These are phyloP conservation scores for Botrytis porri DNA, from an alignment of 2,329 filamentous ascomycete genomes.

Conservation along the genomic window DNA sequence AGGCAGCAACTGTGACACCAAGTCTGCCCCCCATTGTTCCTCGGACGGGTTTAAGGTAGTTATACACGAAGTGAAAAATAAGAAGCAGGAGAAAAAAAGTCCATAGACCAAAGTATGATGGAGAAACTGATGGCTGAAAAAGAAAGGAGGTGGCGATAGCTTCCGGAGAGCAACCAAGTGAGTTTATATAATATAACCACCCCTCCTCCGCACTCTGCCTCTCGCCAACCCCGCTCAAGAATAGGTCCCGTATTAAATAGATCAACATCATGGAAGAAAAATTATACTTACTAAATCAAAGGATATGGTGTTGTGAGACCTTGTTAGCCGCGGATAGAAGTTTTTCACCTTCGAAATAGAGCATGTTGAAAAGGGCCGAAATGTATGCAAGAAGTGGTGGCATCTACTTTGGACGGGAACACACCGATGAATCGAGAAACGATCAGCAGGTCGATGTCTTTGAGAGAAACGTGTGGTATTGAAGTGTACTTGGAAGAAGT, in stretches of 20 bases:
- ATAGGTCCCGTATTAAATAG: not conserved
- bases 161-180: not conserved
- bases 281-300: not conserved
- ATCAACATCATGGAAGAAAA: not conserved
- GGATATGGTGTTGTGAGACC: not conserved
- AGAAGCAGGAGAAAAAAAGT: not conserved
- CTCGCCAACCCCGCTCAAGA: not conserved
- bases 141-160: not conserved
- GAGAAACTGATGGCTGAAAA: not conserved
- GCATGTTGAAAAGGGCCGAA: not conserved
- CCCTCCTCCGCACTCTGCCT: not conserved
- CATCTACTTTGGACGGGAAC: not conserved
- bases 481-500: not conserved
- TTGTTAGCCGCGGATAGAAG: not conserved
- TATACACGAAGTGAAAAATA: not conserved
- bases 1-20: conserved; percentile 22
- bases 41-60: not conserved
- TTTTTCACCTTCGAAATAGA: not conserved
- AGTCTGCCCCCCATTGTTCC: conserved; percentile 24
- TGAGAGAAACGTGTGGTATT: not conserved
- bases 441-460: not conserved
- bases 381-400: not conserved
- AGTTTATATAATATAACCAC: not conserved
- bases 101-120: not conserved
- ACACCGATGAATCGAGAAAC: not conserved